Percentiles rank a stretch among this genome's conserved stretches.
phyloP scores from a whole-genome alignment of 2,329 filamentous ascomycete species.

The Aureobasidium musti region DNA sequence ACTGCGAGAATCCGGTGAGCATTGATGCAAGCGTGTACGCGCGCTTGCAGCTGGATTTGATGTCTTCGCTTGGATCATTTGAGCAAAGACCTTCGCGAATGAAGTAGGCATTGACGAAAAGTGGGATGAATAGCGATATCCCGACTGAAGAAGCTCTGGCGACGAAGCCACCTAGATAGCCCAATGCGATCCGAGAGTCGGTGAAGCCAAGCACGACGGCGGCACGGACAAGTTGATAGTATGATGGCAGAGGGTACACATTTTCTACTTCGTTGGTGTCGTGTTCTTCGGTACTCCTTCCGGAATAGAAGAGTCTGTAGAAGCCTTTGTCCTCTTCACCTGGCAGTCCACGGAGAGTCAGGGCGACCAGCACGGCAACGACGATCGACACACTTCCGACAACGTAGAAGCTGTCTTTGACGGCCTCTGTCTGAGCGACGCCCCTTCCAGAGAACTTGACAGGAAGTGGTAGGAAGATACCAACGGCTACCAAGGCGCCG shows the following conservation, averaged over 20 bases:
- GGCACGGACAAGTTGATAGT: constrained; percentile 46
- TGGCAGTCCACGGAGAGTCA: constrained; percentile 68
- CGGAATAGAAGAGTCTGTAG: constrained; percentile 46
- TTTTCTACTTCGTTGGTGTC: constrained; percentile 34
- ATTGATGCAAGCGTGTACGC: constrained; percentile 88
- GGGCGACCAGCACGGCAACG: constrained; percentile 72
- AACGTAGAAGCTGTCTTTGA: constrained; percentile 84
- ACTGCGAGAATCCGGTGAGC: constrained; percentile 84
- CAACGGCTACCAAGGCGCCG: constrained; percentile 81
- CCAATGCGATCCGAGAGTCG: constrained; percentile 77
- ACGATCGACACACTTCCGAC: constrained; percentile 72
- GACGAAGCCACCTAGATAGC: constrained; percentile 92
- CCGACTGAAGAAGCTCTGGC: constrained; percentile 92
- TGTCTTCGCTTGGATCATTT: constrained; percentile 56
- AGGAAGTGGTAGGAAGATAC: constrained; percentile 82
- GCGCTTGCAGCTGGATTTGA: constrained; percentile 80
- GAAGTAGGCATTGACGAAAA: constrained; percentile 91
- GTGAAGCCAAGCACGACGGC: constrained; percentile 64
- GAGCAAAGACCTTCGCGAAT: constrained; percentile 77
- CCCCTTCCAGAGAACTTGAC: constrained; percentile 73
- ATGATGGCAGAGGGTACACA: constrained; percentile 57
- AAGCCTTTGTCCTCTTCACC: constrained; percentile 80
- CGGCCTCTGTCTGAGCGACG: constrained; percentile 70
- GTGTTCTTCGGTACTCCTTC: constrained; percentile 1
- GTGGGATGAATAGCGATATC: constrained; percentile 90